Evolutionary conservation across 2,329 filamentous ascomycete species (phyloP).

Genomic region (Alternaria rosae): DNA sequence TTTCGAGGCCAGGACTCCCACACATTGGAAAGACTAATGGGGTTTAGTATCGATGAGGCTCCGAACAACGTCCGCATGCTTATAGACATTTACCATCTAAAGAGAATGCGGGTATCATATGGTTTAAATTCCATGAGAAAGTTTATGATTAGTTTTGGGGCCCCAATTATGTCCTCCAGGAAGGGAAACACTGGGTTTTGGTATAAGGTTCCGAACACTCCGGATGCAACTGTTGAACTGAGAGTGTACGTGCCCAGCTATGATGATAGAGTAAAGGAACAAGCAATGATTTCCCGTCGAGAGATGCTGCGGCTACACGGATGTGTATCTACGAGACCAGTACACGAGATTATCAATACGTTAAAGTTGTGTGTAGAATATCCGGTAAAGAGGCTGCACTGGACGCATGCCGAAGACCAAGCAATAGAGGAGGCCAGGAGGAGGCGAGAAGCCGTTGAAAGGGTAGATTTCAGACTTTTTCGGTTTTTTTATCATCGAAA

Average conservation of each 20-base stretch:
- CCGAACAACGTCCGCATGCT: background rate
- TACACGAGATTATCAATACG: too few species aligned
- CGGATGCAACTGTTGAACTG: background rate
- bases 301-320: too few species aligned
- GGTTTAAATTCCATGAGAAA: background rate
- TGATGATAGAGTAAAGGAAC: too few species aligned
- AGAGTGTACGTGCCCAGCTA: conserved; percentile 6
- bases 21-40: background rate
- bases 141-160: conserved; percentile 7
- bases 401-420: too few species aligned
- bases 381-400: too few species aligned
- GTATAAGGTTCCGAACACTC: conserved; percentile 2
- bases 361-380: too few species aligned
- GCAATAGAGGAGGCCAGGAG: too few species aligned
- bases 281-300: too few species aligned
- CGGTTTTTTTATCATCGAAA: too few species aligned
- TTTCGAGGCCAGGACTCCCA: background rate
- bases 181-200: background rate
- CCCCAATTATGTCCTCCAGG: background rate
- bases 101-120: background rate
- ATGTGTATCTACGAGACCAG: too few species aligned
- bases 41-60: background rate
- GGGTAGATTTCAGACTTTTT: too few species aligned
- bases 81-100: conserved; percentile 3
- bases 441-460: too few species aligned